phyloP scores from a whole-genome alignment of 441 rosid genomes.

The Dalechampia spathulata region DNA sequence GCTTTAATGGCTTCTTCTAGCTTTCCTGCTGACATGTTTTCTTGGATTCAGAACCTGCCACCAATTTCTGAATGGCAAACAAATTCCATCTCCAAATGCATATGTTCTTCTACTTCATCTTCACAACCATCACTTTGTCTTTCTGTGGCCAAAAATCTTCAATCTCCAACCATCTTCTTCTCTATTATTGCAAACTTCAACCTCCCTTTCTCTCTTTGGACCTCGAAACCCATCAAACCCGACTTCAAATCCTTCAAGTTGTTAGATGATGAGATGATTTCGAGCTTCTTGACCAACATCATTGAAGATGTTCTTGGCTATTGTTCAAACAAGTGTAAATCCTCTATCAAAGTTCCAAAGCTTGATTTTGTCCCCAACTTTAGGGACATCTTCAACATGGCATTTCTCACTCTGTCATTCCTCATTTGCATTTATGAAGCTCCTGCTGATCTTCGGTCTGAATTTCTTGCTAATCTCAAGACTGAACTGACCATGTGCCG shows the following conservation, averaged over 20 bases:
- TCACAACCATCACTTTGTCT: slow-evolving; percentile 52
- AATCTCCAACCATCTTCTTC: slow-evolving; percentile 34
- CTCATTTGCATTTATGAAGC: slow-evolving; percentile 79
- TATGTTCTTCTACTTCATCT: slow-evolving; percentile 49
- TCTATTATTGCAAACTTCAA: slow-evolving; percentile 46
- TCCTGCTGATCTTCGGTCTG: slow-evolving; percentile 48
- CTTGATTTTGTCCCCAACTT: slow-evolving; percentile 26
- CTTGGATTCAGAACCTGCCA: slow-evolving; percentile 71
- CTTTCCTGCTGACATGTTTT: slow-evolving; percentile 47
- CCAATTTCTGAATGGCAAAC: slow-evolving; percentile 50
- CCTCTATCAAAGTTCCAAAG: slow-evolving; percentile 33
- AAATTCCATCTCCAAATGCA: slow-evolving; percentile 40
- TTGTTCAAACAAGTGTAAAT: slow-evolving; percentile 27
- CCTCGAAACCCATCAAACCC: slow-evolving; percentile 47
- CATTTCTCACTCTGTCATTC: slow-evolving; percentile 50
- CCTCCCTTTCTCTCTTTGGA: slow-evolving; percentile 52
- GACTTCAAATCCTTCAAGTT: slow-evolving; percentile 29
- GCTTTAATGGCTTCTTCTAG: slow-evolving; percentile 46
- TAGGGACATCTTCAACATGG: slow-evolving; percentile 51
- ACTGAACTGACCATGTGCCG: slow-evolving; percentile 34
- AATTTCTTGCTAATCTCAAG: slow-evolving; percentile 49
- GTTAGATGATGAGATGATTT: slow-evolving; percentile 31
- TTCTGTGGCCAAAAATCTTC: slow-evolving; percentile 28
- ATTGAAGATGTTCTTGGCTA: slow-evolving; percentile 54
- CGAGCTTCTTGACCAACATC: slow-evolving; percentile 38